Evolutionary conservation across 805 yeast genomes (phyloP).

Genomic region (Yarrowia sp.): DNA sequence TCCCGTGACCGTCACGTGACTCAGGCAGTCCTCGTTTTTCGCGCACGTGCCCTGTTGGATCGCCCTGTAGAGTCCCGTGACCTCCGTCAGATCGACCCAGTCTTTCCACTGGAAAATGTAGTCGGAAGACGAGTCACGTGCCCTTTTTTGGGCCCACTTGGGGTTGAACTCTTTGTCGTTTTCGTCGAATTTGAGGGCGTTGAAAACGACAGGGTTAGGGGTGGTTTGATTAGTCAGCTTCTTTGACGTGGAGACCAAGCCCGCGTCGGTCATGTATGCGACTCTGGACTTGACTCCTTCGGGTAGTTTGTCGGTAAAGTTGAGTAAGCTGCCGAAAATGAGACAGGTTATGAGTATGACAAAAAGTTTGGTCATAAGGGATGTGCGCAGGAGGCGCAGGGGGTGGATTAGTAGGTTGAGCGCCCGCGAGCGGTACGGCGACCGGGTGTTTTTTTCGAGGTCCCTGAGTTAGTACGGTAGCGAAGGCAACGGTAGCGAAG

Average conservation of each 20-base stretch:
- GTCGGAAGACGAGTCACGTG: conserved; percentile 8
- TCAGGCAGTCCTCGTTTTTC: background rate
- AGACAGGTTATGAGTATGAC: conserved; percentile 18
- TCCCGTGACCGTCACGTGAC: background rate
- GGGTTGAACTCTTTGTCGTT: conserved; percentile 23
- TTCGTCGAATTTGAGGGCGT: background rate
- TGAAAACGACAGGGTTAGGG: no score
- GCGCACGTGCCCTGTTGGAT: background rate
- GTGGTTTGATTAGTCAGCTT: no score
- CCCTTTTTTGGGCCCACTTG: conserved; percentile 14
- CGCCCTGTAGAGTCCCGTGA: background rate
- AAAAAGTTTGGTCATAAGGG: conserved; percentile 3
- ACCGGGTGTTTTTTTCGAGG: conserved; percentile 11
- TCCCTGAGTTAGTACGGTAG: conserved; percentile 17
- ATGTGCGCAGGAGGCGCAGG: background rate
- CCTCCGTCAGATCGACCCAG: conserved; percentile 37
- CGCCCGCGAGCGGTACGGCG: background rate
- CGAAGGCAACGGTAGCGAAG: background rate
- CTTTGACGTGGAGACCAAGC: background rate
- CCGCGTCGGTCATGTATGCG: conserved; percentile 13
- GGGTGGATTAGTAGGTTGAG: conserved; percentile 6
- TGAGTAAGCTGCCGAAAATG: conserved; percentile 16
- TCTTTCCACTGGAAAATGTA: conserved; percentile 31
- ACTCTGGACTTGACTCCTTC: background rate
- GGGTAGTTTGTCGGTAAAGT: conserved; percentile 2